phyloP scores from a whole-genome alignment of 2,329 filamentous ascomycete species.

The Arthrobotrys conoides region DNA sequence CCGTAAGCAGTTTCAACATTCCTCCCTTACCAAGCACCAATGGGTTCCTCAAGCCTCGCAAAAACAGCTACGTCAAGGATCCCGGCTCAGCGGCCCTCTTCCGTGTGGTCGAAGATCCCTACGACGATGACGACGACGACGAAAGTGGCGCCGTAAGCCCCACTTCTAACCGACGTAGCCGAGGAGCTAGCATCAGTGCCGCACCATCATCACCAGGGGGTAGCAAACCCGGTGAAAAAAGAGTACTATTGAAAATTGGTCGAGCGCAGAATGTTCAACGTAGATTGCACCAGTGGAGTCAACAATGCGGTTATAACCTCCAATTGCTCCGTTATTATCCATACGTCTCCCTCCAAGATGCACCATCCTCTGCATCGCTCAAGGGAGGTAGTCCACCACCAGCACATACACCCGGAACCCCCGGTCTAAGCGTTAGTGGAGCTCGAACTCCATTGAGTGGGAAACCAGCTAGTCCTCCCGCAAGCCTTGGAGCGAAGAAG shows the following conservation, averaged over 20 bases:
- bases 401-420: slow-evolving; percentile 59
- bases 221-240: slow-evolving; percentile 69
- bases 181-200: slow-evolving; percentile 38
- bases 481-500: slow-evolving; percentile 71
- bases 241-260: slow-evolving; percentile 76
- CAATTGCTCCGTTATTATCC: slow-evolving; percentile 93
- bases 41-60: slow-evolving; percentile 65
- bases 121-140: slow-evolving; percentile 62
- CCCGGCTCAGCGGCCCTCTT: slow-evolving; percentile 61
- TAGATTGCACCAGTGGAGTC: slow-evolving; percentile 90
- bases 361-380: slow-evolving; percentile 55
- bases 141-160: slow-evolving; percentile 55
- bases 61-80: slow-evolving; percentile 65
- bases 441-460: slow-evolving; percentile 60
- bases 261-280: slow-evolving; percentile 84
- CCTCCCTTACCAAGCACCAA: slow-evolving; percentile 68
- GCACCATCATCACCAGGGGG: slow-evolving; percentile 71
- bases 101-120: slow-evolving; percentile 63
- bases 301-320: slow-evolving; percentile 90
- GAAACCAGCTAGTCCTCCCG: slow-evolving; percentile 31
- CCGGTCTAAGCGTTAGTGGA: neutral
- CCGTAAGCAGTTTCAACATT: slow-evolving; percentile 68
- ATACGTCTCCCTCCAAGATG: slow-evolving; percentile 73
- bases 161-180: slow-evolving; percentile 65
- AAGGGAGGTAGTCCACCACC: slow-evolving; percentile 37